These are phyloP conservation scores for Fusarium begoniae DNA, from an alignment of 2,329 filamentous ascomycete genomes.

Conservation along the genomic window DNA sequence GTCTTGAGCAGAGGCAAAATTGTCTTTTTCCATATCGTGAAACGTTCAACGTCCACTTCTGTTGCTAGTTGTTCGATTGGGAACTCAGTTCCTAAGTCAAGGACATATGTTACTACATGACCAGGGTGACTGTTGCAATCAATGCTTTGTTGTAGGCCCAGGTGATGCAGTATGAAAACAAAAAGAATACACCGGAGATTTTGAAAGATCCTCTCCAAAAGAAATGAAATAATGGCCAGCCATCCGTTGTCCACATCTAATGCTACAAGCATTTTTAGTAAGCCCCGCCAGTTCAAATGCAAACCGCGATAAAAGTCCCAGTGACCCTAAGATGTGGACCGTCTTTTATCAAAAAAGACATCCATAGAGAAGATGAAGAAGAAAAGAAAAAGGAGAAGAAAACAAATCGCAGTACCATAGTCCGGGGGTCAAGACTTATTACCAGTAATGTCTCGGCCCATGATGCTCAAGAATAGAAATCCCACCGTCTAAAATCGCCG, in stretches of 20 bases:
- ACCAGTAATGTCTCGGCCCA: slow-evolving; percentile 16
- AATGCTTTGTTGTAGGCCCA: slow-evolving; percentile 23
- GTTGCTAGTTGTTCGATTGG: slow-evolving; percentile 9
- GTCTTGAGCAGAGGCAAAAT: slow-evolving; percentile 10
- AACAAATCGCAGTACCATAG: not conserved
- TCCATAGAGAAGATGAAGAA: slow-evolving; percentile 15
- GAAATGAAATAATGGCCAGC: slow-evolving; percentile 33
- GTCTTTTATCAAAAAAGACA: slow-evolving; percentile 23
- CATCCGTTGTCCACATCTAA: slow-evolving; percentile 12
- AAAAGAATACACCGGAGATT: slow-evolving; percentile 12
- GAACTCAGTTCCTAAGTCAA: slow-evolving; percentile 11
- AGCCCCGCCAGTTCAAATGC: slow-evolving; percentile 21
- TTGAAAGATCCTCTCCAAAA: slow-evolving; percentile 5
- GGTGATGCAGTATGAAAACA: not conserved
- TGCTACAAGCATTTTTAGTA: slow-evolving; percentile 13
- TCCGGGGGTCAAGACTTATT: not conserved
- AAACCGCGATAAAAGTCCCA: slow-evolving; percentile 31
- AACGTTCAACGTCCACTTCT: slow-evolving; percentile 34
- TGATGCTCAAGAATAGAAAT: slow-evolving; percentile 11
- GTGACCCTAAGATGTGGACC: slow-evolving; percentile 28
- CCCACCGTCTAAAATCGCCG: slow-evolving; percentile 37
- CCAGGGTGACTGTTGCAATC: slow-evolving; percentile 27
- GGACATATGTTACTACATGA: not conserved
- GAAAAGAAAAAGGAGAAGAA: not conserved
- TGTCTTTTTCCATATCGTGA: slow-evolving; percentile 33